phyloP scores from a whole-genome alignment of 2,329 filamentous ascomycete species.

The Colletotrichum higginsianum region DNA sequence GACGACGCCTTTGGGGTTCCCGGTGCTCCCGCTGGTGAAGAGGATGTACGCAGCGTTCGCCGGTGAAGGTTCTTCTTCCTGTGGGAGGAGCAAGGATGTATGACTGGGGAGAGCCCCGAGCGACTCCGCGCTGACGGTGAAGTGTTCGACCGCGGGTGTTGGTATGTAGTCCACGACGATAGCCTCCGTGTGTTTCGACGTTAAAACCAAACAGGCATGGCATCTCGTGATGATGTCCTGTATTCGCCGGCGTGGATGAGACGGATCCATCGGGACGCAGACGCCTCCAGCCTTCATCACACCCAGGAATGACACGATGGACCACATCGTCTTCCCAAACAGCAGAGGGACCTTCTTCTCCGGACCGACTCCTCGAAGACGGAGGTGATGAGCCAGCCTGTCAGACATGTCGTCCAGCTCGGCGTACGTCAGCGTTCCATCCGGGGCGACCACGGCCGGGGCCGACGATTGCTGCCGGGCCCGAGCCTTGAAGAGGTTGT shows the following conservation, averaged over 20 bases:
- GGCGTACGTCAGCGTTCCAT: conserved; percentile 43
- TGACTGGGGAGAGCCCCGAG: not conserved
- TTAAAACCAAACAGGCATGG: not conserved
- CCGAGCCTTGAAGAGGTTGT: conserved; percentile 1
- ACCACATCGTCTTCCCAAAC: conserved; percentile 47
- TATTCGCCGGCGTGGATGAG: not conserved
- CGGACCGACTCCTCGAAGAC: conserved; percentile 39
- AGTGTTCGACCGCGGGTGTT: not conserved
- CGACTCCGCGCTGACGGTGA: not conserved
- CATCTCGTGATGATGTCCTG: not conserved
- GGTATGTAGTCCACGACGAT: not conserved
- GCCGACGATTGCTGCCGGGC: conserved; percentile 4
- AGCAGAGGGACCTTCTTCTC: conserved; percentile 46
- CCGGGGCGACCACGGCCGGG: conserved; percentile 42
- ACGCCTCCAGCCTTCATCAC: conserved; percentile 51
- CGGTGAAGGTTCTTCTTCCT: not conserved
- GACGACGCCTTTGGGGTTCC: conserved; percentile 8
- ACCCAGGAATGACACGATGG: conserved; percentile 48
- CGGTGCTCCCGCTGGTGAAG: conserved; percentile 9
- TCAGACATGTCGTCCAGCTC: conserved; percentile 42
- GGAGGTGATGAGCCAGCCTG: conserved; percentile 36
- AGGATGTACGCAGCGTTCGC: conserved; percentile 3
- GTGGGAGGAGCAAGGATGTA: not conserved
- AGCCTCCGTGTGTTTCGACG: not conserved
- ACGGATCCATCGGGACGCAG: conserved; percentile 49